Conservation (phyloP, 192 early-diverging fungal genomes). For the Coemansia sp. region DNA sequence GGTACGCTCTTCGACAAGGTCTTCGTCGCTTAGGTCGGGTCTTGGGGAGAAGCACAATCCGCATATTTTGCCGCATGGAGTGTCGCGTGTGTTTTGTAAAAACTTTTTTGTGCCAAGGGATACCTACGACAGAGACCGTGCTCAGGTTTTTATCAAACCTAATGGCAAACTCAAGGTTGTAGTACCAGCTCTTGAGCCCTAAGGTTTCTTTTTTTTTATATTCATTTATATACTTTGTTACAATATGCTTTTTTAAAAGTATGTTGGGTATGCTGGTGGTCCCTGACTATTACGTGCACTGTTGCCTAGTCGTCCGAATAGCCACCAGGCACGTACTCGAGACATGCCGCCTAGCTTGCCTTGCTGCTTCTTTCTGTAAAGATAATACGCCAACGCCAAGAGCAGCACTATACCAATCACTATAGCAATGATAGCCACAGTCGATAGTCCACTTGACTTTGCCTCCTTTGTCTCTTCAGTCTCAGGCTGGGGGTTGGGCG, state of each 20-base stretch:
- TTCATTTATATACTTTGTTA: constrained; percentile 1
- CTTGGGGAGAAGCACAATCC: background rate
- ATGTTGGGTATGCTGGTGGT: background rate
- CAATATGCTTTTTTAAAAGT: constrained; percentile 6
- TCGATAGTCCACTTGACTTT: constrained; percentile 10
- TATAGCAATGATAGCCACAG: constrained; percentile 13
- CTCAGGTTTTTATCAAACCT: constrained; percentile 53
- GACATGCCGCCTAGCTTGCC: constrained; percentile 10
- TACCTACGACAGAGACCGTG: constrained; percentile 52
- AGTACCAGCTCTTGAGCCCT: constrained; percentile 33
- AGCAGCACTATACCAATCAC: constrained; percentile 16
- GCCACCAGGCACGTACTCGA: constrained; percentile 42
- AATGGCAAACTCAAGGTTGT: constrained; percentile 57
- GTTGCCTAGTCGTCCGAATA: constrained; percentile 33
- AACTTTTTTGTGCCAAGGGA: constrained; percentile 56
- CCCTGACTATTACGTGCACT: background rate
- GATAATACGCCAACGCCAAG: constrained; percentile 13
- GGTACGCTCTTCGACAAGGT: constrained; percentile 35
- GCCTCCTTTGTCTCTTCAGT: background rate
- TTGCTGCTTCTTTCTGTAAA: constrained; percentile 5
- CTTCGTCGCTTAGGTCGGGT: constrained; percentile 18
- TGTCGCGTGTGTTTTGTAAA: constrained; percentile 44
- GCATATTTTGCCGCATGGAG: constrained; percentile 19
- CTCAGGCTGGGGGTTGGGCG: background rate
- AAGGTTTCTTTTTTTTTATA: background rate